Base-by-base conservation (phyloP, 352 stramenopile species). In the Pythium rishiriense region DNA sequence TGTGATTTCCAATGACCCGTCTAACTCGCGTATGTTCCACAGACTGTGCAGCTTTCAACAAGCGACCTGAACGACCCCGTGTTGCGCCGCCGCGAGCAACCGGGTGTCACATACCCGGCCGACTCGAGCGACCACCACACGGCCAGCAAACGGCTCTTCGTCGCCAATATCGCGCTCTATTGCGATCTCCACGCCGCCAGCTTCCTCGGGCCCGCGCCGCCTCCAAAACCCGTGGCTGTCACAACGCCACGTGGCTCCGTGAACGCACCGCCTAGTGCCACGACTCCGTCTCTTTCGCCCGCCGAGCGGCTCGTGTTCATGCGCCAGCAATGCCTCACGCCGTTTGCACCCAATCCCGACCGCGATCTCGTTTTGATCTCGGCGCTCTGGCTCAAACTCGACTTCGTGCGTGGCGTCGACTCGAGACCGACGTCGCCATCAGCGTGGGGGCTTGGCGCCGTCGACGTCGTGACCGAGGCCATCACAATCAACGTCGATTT, bases 131-230 rank as follows among this genome's bases (percentile, higher is more conserved):
- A 61, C 35, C 62, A 60, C 35, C 62, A 62, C 35, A 63, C 62
- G 7, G 60, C 78, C 11, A 79, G 81, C 37, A 94, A 94, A 62
- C 59, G 88, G 6, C 53, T 91, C 31, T 79, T 75, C 19, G 54
- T 92, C 15, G 81, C 85, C 42, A 85, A 90, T n/a, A 33, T 79
- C 5, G 79, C 76, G 0, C 59, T 86, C 24, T 89, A 92, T 55
- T 85, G 80, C 37, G 79, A 88, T 50, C 71, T 87, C 24, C 37
- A 83, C 1, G 69, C 80, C 3, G 64, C 78, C 4, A 71, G 65
- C 41, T 73, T 66, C 45, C 10, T 64, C 12, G 31, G 42, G 15
- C 29, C n/a, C n/a, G n/a, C 65, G 14, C 24, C 50, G 24, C 19
- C 35, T 21, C 19, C 47, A 26, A 58, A 33, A 42, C 26, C 29